phyloP scores from a whole-genome alignment of 306 rosid species.

The Quercus alba region DNA sequence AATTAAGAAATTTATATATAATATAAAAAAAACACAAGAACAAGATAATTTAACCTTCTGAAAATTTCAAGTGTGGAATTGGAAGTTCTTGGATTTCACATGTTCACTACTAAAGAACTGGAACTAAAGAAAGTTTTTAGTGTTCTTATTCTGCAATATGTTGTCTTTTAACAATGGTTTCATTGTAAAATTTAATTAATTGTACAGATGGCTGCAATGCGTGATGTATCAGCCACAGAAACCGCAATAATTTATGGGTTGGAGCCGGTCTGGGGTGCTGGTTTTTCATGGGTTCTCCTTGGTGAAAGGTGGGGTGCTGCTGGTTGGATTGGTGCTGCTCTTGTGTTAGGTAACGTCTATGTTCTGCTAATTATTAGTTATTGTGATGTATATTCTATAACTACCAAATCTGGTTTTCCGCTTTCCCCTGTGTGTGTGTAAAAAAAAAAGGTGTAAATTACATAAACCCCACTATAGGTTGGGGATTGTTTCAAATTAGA shows the following conservation, averaged over 20 bases:
- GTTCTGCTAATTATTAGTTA: neutral
- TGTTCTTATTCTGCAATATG: neutral
- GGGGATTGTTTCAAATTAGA: too few relatives aligned
- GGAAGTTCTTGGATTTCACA: neutral
- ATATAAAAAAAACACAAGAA: neutral
- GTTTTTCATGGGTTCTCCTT: constrained; percentile 74
- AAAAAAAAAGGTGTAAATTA: too few relatives aligned
- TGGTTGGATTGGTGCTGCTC: constrained; percentile 83
- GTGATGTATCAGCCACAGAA: constrained; percentile 74
- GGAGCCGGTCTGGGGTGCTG: constrained; percentile 87
- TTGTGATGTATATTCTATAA: neutral
- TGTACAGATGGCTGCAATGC: constrained; percentile 71
- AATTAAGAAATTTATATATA: neutral
- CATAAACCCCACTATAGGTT: too few relatives aligned
- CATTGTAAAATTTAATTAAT: too few relatives aligned
- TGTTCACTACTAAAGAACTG: neutral
- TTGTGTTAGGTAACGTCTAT: constrained; percentile 50
- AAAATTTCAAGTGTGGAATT: neutral
- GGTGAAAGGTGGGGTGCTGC: constrained; percentile 76
- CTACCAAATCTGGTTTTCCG: neutral
- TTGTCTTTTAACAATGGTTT: neutral
- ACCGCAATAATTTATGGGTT: constrained; percentile 71
- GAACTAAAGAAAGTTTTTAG: neutral
- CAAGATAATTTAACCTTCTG: neutral
- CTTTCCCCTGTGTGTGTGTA: too few relatives aligned